Evolutionary conservation across 2,329 filamentous ascomycete genomes (phyloP).

Genomic region (Chaetomiaceae sp.): DNA sequence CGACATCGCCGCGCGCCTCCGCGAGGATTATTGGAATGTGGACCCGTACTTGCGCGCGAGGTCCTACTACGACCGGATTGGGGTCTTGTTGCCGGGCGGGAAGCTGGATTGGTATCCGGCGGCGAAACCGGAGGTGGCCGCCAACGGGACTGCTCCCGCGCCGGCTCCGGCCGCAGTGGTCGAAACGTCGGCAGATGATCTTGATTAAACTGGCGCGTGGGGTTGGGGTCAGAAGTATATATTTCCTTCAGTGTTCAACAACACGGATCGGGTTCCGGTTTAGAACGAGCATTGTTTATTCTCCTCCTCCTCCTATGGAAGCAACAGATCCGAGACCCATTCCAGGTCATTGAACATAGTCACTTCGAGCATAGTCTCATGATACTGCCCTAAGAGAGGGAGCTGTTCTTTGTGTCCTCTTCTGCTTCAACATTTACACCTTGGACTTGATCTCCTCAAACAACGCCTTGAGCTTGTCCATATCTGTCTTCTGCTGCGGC

Average conservation of each 20-base stretch:
- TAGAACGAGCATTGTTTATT: neutral
- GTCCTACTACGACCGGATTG: conserved; percentile 78
- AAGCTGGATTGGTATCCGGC: conserved; percentile 64
- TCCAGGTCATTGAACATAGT: no score
- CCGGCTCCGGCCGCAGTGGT: neutral
- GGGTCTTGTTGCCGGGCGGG: conserved; percentile 64
- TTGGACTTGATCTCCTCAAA: conserved; percentile 82
- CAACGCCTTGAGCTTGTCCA: conserved; percentile 75
- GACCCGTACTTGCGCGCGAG: conserved; percentile 83
- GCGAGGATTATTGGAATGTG: conserved; percentile 77
- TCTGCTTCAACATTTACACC: conserved; percentile 51
- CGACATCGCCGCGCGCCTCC: conserved; percentile 57
- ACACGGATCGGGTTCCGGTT: neutral
- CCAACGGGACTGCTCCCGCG: conserved; percentile 12
- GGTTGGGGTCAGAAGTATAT: neutral
- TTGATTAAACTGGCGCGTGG: conserved; percentile 34
- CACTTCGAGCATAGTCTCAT: no score
- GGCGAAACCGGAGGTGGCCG: conserved; percentile 17
- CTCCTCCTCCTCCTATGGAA: no score
- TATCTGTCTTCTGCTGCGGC: conserved; percentile 71
- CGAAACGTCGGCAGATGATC: conserved; percentile 39
- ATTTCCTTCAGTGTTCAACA: conserved; percentile 3
- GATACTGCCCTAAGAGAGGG: no score
- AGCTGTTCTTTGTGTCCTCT: no score
- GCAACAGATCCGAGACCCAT: no score